A percentile compares a stretch with the other conserved stretches of the same genome.
phyloP scores from a whole-genome alignment of 352 stramenopile species.

The Elongisporangium prolatum region DNA sequence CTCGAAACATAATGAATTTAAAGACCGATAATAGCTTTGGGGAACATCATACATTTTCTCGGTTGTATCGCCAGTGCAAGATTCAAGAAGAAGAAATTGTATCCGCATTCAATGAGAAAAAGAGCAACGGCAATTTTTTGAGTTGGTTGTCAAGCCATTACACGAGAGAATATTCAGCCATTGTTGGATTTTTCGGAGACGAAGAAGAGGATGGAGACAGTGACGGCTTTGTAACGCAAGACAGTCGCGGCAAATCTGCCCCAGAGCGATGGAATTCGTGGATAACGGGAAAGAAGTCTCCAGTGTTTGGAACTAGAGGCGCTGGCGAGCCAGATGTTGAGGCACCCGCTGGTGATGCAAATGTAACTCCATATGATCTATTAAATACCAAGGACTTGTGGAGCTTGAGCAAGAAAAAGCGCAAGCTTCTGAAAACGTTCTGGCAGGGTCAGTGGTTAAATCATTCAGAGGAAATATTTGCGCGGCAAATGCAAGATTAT shows the following conservation, averaged over 20 bases:
- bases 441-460: constrained; percentile 17
- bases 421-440: constrained; percentile 14
- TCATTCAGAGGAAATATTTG: constrained; percentile 16
- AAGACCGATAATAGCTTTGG: background rate
- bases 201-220: background rate
- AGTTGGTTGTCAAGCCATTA: background rate
- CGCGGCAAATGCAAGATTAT: constrained; percentile 26
- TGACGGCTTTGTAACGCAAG: background rate
- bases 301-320: background rate
- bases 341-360: background rate
- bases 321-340: background rate
- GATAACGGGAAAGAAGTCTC: background rate
- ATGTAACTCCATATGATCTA: background rate
- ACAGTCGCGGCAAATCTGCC: background rate
- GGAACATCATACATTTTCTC: background rate
- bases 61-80: constrained; percentile 1
- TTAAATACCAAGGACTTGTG: constrained; percentile 14
- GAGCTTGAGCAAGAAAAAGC: constrained; percentile 21
- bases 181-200: background rate
- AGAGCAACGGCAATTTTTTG: background rate
- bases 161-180: background rate
- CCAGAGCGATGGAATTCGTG: background rate
- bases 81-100: background rate
- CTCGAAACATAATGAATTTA: constrained; percentile 30
- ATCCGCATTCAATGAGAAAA: background rate